phyloP scores from a whole-genome alignment of 2,329 filamentous ascomycete genomes.

The Fusarium mangiferae region DNA sequence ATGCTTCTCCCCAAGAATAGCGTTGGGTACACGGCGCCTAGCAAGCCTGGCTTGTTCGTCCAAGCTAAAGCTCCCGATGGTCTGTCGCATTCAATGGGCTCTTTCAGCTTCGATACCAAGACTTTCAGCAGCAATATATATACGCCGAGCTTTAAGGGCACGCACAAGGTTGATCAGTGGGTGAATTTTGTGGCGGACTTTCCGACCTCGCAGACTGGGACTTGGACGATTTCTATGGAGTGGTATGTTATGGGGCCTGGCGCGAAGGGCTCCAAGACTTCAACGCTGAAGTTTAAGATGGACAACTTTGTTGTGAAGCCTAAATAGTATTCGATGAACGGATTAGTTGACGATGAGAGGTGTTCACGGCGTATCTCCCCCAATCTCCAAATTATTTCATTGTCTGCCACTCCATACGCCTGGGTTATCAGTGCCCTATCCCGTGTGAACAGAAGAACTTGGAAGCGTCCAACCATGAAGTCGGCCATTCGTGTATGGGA shows the following conservation, averaged over 20 bases:
- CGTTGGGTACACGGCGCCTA: neutral
- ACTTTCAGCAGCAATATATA: neutral
- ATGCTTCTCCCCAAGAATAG: neutral
- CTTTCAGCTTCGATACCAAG: neutral
- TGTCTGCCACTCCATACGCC: neutral
- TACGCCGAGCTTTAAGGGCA: neutral
- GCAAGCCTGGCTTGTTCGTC: neutral
- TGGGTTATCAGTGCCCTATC: neutral
- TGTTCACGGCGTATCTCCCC: neutral
- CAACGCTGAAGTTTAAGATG: neutral
- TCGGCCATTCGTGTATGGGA: neutral
- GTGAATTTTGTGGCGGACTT: neutral
- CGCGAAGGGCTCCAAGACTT: neutral
- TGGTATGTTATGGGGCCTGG: neutral
- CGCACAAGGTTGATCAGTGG: neutral
- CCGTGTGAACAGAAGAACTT: rapidly evolving
- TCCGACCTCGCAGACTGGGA: neutral
- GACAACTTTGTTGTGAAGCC: slow-evolving; percentile 2
- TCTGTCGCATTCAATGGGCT: neutral
- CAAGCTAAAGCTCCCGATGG: neutral
- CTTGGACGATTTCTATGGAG: slow-evolving; percentile 6
- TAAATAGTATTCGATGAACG: neutral
- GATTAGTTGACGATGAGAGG: neutral
- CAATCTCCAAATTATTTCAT: rapidly evolving
- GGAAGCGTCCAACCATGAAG: rapidly evolving